Evolutionary conservation across 345 rosid genomes (phyloP).

Genomic region (Mallotus nudiflorus): DNA sequence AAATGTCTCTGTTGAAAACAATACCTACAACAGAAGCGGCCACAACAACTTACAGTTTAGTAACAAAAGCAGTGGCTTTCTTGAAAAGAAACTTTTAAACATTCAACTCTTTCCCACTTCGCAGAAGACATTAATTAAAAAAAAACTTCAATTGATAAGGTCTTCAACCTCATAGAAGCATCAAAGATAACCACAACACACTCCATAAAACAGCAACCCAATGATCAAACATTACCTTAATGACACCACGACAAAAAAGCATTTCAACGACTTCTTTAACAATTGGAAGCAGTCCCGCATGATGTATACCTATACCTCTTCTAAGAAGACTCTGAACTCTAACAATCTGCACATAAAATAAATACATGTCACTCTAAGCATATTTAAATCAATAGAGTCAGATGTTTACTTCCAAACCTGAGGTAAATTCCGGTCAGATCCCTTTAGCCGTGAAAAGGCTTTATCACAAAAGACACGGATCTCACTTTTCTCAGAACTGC

Average conservation of each 20-base stretch:
- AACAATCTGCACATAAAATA: slow-evolving; percentile 61
- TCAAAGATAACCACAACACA: background rate
- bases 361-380: background rate
- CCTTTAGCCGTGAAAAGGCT: slow-evolving; percentile 93
- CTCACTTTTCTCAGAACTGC: slow-evolving; percentile 80
- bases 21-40: slow-evolving; percentile 53
- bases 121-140: background rate
- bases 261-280: slow-evolving; percentile 98
- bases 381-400: background rate
- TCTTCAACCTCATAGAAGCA: slow-evolving; percentile 7
- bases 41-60: slow-evolving; percentile 11
- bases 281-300: slow-evolving; percentile 98
- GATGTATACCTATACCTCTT: slow-evolving; percentile 96
- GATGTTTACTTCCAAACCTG: slow-evolving; percentile 53
- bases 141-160: background rate
- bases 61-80: slow-evolving; percentile 4
- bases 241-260: slow-evolving; percentile 97
- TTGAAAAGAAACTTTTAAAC: slow-evolving; percentile 7
- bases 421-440: slow-evolving; percentile 91
- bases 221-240: slow-evolving; percentile 60
- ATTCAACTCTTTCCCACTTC: slow-evolving; percentile 5
- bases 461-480: slow-evolving; percentile 89
- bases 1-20: slow-evolving; percentile 98
- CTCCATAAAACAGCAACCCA: background rate
- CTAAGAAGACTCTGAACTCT: slow-evolving; percentile 86